These are phyloP conservation scores for Tubosaeta sp. DNA, from an alignment of 768 basidiomycete genomes.

Conservation along the genomic window DNA sequence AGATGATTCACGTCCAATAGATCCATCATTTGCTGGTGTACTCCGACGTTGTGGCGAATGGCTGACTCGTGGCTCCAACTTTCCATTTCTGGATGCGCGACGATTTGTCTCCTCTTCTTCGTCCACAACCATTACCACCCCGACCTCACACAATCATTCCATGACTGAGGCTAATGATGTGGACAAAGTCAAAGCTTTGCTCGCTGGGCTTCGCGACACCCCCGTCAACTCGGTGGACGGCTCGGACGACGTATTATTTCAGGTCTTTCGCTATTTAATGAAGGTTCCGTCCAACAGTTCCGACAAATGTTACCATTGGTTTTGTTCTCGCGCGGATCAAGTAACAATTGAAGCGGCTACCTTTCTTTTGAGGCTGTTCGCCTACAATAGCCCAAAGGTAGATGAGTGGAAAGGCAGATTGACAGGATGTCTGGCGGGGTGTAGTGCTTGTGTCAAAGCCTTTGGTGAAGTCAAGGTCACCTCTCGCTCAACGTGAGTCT, in stretches of 20 bases:
- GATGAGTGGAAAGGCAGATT: conserved; percentile 60
- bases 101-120: neutral
- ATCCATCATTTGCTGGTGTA: conserved; percentile 44
- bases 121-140: neutral
- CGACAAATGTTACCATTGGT: conserved; percentile 66
- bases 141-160: conserved; percentile 7
- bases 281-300: conserved; percentile 34
- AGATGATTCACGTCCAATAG: conserved; percentile 50
- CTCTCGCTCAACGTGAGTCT: conserved; percentile 71
- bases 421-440: conserved; percentile 52
- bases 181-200: conserved; percentile 43
- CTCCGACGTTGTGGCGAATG: neutral
- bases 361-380: conserved; percentile 79
- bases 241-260: conserved; percentile 45
- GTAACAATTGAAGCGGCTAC: conserved; percentile 64
- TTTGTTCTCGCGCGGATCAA: conserved; percentile 59
- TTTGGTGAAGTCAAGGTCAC: conserved; percentile 60
- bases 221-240: conserved; percentile 51
- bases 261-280: conserved; percentile 54
- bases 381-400: conserved; percentile 61
- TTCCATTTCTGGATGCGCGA: conserved; percentile 14
- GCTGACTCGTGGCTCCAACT: conserved; percentile 11
- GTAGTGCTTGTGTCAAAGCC: conserved; percentile 65
- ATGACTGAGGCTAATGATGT: conserved; percentile 25
- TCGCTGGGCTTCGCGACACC: conserved; percentile 52